Percentiles rank a stretch among this genome's conserved stretches.
Evolutionary conservation across 257 asterid genomes (phyloP).

Genomic region (Galeopsis tetrahit): DNA sequence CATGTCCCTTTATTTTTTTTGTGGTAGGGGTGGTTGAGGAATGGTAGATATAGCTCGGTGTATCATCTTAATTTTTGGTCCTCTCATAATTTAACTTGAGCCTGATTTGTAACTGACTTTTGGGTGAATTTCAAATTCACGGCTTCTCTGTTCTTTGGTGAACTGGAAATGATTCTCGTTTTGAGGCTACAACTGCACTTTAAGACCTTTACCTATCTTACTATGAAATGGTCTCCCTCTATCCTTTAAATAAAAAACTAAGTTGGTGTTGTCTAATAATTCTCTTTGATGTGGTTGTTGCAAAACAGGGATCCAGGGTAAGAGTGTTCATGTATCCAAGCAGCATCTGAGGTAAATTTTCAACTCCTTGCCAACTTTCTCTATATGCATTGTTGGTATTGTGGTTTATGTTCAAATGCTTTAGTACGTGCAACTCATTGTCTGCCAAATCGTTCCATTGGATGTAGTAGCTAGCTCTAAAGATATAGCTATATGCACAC

Average conservation of each 20-base stretch:
- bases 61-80: neutral
- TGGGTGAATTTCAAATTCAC: neutral
- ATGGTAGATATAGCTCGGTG: neutral
- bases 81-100: neutral
- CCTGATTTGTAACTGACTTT: neutral
- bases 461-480: neutral
- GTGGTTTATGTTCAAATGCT: neutral
- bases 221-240: neutral
- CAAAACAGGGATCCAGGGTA: conserved; percentile 58
- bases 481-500: neutral
- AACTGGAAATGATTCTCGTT: neutral
- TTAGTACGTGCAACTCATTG: neutral
- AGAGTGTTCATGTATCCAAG: conserved; percentile 74
- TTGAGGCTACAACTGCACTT: neutral
- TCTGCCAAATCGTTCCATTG: neutral
- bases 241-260: neutral
- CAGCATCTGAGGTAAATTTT: conserved; percentile 53
- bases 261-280: neutral
- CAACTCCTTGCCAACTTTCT: neutral
- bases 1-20: neutral
- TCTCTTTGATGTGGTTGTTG: conserved; percentile 6
- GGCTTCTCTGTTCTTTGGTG: neutral
- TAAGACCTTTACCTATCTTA: neutral
- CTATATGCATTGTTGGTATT: neutral
- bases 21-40: neutral